Evolutionary conservation across 1,139 yeast species (phyloP), one percentile per base, ranked within the genome.

Genomic region (Protomyces inundatus): DNA sequence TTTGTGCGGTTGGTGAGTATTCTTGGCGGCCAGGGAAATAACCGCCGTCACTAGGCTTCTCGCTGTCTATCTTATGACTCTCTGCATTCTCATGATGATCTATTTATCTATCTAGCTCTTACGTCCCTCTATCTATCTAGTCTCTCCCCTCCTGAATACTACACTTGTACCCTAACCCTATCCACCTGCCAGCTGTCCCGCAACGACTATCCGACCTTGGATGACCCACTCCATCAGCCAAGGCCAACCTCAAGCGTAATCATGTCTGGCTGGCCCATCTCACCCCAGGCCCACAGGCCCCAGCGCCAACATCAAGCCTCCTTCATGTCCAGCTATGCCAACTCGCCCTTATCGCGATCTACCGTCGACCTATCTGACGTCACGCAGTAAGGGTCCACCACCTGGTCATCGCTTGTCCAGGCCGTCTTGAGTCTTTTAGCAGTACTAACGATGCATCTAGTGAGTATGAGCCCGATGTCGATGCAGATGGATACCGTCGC

Each of bases 381-480:
- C 32, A 42, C 48, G 30, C 48, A 42, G 48, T 42, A 42, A n/a
- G 30, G 12, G 16, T 7, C 9, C 32, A 42, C 16, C 48, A 42
- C 23, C 32, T 42, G 23, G 5, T 10, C 30, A 42, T 14, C 23
- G 23, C 23, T 23, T 23, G 23, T 23, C 23, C 23, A 23, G 23
- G 23, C 23, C 23, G 23, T 23, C 23, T 23, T 23, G 1, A 23
- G 23, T 23, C 23, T 2, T 23, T 23, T 1, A 23, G 16, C 23
- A 6, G 7, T 14, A 30, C 48, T 42, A 42, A 42, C 48, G 23
- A 23, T 23, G 23, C 23, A 10, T 6, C 30, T 16, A 42, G 48
- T 42, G 62, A 58, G 32, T 58, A 58, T 42, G 62, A 58, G 32
- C 62, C 62, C 30, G 62, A 58, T 48, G 62, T 58, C 30, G 62